phyloP scores from a whole-genome alignment of 805 yeast genomes.

The Yarrowia keelungensis region DNA sequence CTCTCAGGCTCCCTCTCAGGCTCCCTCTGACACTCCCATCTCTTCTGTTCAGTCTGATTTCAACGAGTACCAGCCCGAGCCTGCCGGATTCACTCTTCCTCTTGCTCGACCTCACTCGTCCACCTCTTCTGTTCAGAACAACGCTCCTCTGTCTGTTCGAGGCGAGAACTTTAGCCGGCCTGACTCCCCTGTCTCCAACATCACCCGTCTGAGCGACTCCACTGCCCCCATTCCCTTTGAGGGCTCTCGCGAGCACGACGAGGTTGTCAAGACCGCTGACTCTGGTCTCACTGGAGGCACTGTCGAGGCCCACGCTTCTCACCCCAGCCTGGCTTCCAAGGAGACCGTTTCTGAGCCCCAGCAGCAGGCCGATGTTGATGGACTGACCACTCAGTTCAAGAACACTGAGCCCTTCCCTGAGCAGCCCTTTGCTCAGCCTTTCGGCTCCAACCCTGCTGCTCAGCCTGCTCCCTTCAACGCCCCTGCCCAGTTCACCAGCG shows the following conservation, averaged over 20 bases:
- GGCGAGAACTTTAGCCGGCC: constrained; percentile 61
- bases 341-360: constrained; percentile 30
- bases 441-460: constrained; percentile 49
- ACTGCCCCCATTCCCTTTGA: constrained; percentile 37
- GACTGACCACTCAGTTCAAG: constrained; percentile 13
- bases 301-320: background rate
- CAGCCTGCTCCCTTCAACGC: constrained; percentile 45
- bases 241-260: constrained; percentile 35
- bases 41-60: constrained; percentile 48
- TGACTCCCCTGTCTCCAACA: constrained; percentile 50
- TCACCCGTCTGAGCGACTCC: constrained; percentile 35
- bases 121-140: constrained; percentile 90
- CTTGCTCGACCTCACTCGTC: constrained; percentile 74
- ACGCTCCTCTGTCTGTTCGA: constrained; percentile 88
- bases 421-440: constrained; percentile 16
- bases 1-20: constrained; percentile 44
- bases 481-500: constrained; percentile 23
- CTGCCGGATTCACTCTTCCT: constrained; percentile 53
- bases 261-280: constrained; percentile 19
- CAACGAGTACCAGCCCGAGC: constrained; percentile 40
- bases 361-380: constrained; percentile 12
- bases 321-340: constrained; percentile 19
- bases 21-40: constrained; percentile 46
- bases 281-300: background rate
- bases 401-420: constrained; percentile 22